phyloP scores from a whole-genome alignment of 2,329 filamentous ascomycete genomes.

The Colletotrichum truncatum region DNA sequence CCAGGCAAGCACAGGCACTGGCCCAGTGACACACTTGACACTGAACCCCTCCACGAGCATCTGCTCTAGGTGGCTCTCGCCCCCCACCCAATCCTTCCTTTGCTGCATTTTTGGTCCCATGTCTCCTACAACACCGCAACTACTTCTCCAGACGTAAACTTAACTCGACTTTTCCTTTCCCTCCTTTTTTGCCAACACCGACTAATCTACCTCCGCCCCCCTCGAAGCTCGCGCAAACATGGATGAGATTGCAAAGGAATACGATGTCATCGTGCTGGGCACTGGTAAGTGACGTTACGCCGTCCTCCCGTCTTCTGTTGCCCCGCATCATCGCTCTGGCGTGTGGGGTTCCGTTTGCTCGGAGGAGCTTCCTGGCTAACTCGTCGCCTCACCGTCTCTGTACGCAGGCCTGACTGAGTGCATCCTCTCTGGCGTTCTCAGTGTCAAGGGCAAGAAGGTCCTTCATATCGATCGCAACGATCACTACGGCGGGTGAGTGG shows the following conservation, averaged over 20 bases:
- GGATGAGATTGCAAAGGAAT: slow-evolving; percentile 98
- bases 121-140: slow-evolving; percentile 28
- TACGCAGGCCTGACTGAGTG: slow-evolving; percentile 91
- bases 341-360: slow-evolving; percentile 31
- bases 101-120: slow-evolving; percentile 29
- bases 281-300: slow-evolving; percentile 74
- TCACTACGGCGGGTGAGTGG: slow-evolving; percentile 92
- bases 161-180: slow-evolving; percentile 13
- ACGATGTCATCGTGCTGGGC: slow-evolving; percentile 98
- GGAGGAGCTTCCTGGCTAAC: slow-evolving; percentile 35
- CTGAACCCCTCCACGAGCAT: slow-evolving; percentile 28
- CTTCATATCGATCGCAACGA: slow-evolving; percentile 98
- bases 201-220: slow-evolving; percentile 6
- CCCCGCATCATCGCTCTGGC: slow-evolving; percentile 37
- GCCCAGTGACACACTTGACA: slow-evolving; percentile 28
- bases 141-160: slow-evolving; percentile 26
- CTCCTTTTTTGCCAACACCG: slow-evolving; percentile 21
- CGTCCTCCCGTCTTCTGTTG: slow-evolving; percentile 25
- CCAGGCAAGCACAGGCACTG: slow-evolving; percentile 20
- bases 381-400: slow-evolving; percentile 37
- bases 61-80: slow-evolving; percentile 24
- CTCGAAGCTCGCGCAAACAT: slow-evolving; percentile 61
- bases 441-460: slow-evolving; percentile 99
- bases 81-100: slow-evolving; percentile 24
- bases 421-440: slow-evolving; percentile 96